Evolutionary conservation across 345 rosid species (phyloP), one percentile per base, ranked within the genome.

Genomic region (Mangifera indica): DNA sequence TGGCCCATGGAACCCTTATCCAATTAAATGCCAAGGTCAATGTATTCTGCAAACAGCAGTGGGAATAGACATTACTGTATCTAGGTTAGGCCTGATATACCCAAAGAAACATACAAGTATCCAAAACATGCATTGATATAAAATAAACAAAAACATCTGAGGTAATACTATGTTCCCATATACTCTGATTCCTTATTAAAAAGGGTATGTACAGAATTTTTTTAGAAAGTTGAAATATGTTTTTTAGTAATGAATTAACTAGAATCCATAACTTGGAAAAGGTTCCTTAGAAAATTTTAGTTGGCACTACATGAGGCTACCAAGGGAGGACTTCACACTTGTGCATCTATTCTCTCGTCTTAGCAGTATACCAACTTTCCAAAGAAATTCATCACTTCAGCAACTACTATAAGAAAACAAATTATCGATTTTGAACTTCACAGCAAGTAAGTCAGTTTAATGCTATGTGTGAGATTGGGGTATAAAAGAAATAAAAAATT

Each of bases 181-280:
- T 46, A 56, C 57, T 49, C 8, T 15, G 57, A 49, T 25, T 11
- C 56, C 17, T 10, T 24, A 48, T 21, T 6, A 52, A 49, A n/a
- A 49, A 10, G 24, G 2, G 7, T 48, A 49, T 8, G 26, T 4
- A 40, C 67, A 7, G 54, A 24, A 21, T 5, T 37, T 37, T 34
- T 37, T 37, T 5, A 37, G 42, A 37, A 1, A 18, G 25, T 49
- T 37, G 4, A 63, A 21, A 11, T 21, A 37, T 40, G 29, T 20
- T n/a, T 42, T 29, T n/a, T 40, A 63, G 54, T 32, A 63, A 44
- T 17, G 40, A 14, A 25, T 48, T 15, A 48, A 48, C 40, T 66
- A 37, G 7, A 66, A 40, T 66, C 17, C 42, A 66, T 66, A 25
- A 48, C 14, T 26, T 66, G 44, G 20, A 66, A n/a, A n/a, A n/a